Conservation (phyloP, 441 rosid genomes). For the Adansonia madagascariensis region DNA sequence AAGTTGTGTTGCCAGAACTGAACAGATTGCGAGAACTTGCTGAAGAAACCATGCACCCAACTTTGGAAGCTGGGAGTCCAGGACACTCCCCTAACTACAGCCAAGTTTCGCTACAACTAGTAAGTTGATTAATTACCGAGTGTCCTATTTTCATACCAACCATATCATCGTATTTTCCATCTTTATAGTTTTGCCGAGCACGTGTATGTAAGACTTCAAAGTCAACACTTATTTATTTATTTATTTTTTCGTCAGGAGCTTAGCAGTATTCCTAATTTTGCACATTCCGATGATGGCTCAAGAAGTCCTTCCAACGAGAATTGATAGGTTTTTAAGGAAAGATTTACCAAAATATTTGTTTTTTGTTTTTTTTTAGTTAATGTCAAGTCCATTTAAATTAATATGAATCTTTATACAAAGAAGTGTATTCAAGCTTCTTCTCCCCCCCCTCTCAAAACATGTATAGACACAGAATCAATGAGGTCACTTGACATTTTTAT, state of each 20-base stretch:
- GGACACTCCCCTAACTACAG: conserved; percentile 36
- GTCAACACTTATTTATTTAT: too few species aligned
- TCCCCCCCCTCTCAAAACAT: too few species aligned
- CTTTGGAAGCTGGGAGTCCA: conserved; percentile 36
- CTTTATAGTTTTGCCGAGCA: neutral
- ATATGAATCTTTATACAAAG: too few species aligned
- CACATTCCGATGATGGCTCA: neutral
- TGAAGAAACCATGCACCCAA: conserved; percentile 49
- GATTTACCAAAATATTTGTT: neutral
- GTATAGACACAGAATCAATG: too few species aligned
- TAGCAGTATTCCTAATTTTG: neutral
- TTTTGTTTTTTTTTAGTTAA: neutral
- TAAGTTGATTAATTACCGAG: conserved; percentile 28
- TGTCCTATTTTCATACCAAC: neutral
- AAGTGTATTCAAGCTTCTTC: too few species aligned
- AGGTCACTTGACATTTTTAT: too few species aligned
- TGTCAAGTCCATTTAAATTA: too few species aligned
- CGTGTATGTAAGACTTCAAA: neutral
- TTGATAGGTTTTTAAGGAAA: neutral
- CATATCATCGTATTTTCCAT: neutral
- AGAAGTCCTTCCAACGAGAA: neutral
- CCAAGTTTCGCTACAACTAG: conserved; percentile 51
- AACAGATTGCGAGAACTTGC: conserved; percentile 67
- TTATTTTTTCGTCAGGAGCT: neutral
- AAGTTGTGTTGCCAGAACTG: conserved; percentile 72